A percentile compares a stretch with the other conserved stretches of the same genome.
Evolutionary conservation across 306 rosid species (phyloP).

Genomic region (Mimosa bimucronata): DNA sequence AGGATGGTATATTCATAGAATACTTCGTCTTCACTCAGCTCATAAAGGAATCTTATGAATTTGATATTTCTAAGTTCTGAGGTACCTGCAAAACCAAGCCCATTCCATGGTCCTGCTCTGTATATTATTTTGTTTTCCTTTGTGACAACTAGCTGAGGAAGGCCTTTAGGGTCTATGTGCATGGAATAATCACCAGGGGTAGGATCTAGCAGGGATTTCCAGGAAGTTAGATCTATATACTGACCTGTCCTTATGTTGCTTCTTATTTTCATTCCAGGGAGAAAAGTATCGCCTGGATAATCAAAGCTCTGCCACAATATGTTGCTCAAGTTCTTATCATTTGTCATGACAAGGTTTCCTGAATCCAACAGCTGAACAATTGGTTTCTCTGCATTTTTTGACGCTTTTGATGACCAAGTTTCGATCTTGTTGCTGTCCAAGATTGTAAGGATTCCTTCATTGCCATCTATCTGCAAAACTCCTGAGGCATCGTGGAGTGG

Average conservation of each 20-base stretch:
- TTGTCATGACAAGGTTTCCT: constrained; percentile 43
- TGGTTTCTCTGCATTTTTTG: constrained; percentile 23
- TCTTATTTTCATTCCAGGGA: constrained; percentile 42
- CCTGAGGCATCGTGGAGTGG: neutral
- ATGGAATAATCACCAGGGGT: neutral
- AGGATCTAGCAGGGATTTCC: constrained; percentile 35
- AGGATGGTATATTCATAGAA: neutral
- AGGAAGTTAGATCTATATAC: constrained; percentile 24
- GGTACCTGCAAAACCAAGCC: constrained; percentile 10
- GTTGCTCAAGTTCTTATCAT: neutral
- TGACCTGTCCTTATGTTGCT: constrained; percentile 19
- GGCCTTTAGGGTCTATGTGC: constrained; percentile 19
- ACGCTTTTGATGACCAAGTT: constrained; percentile 15
- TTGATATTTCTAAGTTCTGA: neutral
- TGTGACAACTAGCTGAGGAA: constrained; percentile 27
- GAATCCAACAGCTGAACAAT: constrained; percentile 37
- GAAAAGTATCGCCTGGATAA: constrained; percentile 35
- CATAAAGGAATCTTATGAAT: neutral
- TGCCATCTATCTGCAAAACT: neutral
- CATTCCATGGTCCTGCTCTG: constrained; percentile 35
- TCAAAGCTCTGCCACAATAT: constrained; percentile 40
- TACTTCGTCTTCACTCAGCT: constrained; percentile 14
- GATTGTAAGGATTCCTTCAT: neutral
- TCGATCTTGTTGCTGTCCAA: neutral
- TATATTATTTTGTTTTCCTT: neutral